Percentiles rank a stretch among this genome's conserved stretches.
Conservation (phyloP, 306 rosid genomes). For the Rosa persica region DNA sequence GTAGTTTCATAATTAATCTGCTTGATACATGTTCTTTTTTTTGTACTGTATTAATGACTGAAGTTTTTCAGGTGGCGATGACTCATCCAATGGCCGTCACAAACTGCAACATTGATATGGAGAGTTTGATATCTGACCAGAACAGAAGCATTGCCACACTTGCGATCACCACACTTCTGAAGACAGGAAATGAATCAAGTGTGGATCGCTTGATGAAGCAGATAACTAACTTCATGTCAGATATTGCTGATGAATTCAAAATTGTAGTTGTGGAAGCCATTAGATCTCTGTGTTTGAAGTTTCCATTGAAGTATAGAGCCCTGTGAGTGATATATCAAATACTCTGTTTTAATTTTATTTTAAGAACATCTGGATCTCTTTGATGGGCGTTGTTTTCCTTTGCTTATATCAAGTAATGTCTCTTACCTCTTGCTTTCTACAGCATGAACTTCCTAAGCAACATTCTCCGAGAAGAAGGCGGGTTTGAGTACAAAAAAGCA, state of each 20-base stretch:
- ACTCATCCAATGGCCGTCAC: constrained; percentile 99
- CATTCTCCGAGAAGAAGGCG: constrained; percentile 99
- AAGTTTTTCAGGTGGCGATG: constrained; percentile 87
- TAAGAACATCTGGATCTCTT: background rate
- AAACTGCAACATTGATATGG: constrained; percentile 98
- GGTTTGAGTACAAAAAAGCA: constrained; percentile 97
- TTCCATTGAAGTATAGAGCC: constrained; percentile 90
- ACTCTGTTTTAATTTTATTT: constrained; percentile 2
- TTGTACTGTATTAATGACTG: constrained; percentile 4
- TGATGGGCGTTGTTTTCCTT: background rate
- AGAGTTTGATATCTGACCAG: constrained; percentile 92
- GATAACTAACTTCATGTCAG: constrained; percentile 97
- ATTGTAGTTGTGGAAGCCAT: constrained; percentile 98
- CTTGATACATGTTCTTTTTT: background rate
- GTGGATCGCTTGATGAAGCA: constrained; percentile 99
- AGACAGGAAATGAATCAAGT: constrained; percentile 98
- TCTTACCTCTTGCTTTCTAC: constrained; percentile 23
- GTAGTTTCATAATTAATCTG: background rate
- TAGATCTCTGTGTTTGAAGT: constrained; percentile 90
- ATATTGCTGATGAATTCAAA: constrained; percentile 97
- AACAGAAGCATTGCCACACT: constrained; percentile 99
- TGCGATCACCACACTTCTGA: constrained; percentile 95
- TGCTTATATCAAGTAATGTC: background rate
- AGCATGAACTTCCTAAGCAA: constrained; percentile 99
- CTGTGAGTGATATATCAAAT: constrained; percentile 61